Conservation (phyloP, 2,329 filamentous ascomycete genomes). For the Penicillium thymicola region DNA sequence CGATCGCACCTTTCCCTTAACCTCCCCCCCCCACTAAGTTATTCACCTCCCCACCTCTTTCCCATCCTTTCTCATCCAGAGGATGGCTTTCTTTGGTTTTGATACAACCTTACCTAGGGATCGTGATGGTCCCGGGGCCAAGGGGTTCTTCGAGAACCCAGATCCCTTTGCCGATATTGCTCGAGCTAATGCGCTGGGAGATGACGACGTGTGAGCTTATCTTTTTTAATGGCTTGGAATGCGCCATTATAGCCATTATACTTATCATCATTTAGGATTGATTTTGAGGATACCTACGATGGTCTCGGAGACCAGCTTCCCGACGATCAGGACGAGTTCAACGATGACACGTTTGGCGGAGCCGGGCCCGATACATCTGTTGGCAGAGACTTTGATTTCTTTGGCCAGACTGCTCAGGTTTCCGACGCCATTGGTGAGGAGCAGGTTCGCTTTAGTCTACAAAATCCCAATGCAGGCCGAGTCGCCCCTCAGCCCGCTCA, state of each 20-base stretch:
- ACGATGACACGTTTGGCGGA: slow-evolving; percentile 84
- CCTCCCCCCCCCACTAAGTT: slow-evolving; percentile 14
- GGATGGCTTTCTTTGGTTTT: slow-evolving; percentile 88
- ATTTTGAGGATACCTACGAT: slow-evolving; percentile 98
- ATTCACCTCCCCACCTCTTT: slow-evolving; percentile 10
- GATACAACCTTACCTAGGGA: slow-evolving; percentile 65
- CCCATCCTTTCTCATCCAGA: slow-evolving; percentile 12
- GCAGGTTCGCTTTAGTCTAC: slow-evolving; percentile 75
- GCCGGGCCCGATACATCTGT: slow-evolving; percentile 50
- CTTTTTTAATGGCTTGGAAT: slow-evolving; percentile 26
- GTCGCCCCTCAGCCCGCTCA: slow-evolving; percentile 31
- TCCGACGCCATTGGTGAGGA: slow-evolving; percentile 85
- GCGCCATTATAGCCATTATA: neutral
- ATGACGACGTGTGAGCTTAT: slow-evolving; percentile 59
- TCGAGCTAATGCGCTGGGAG: slow-evolving; percentile 52
- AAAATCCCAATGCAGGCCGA: slow-evolving; percentile 56
- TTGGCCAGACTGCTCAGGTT: slow-evolving; percentile 85
- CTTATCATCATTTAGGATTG: slow-evolving; percentile 51
- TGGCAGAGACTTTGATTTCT: slow-evolving; percentile 96
- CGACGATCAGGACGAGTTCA: slow-evolving; percentile 89
- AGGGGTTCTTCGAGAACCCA: slow-evolving; percentile 71
- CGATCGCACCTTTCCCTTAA: slow-evolving; percentile 7
- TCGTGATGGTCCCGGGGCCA: slow-evolving; percentile 61
- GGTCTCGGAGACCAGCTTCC: slow-evolving; percentile 86
- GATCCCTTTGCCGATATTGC: slow-evolving; percentile 88